Evolutionary conservation across 2,329 filamentous ascomycete genomes (phyloP).

Genomic region (Aspergillus oerlinghausenensis): DNA sequence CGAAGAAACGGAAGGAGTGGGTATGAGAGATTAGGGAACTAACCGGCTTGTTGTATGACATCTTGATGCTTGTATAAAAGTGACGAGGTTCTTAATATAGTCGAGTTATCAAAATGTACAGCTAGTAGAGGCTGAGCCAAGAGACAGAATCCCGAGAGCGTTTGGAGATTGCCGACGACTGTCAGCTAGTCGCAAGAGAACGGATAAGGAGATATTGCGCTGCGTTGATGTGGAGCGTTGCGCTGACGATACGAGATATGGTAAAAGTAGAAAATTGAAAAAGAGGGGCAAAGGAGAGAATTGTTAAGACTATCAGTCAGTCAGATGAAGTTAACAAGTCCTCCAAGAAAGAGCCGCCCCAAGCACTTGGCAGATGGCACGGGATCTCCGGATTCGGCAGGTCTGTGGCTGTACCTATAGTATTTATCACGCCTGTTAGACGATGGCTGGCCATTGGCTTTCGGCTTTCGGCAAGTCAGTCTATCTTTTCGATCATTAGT

Average conservation of each 20-base stretch:
- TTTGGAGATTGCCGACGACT: background rate
- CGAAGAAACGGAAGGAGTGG: background rate
- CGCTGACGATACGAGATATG: background rate
- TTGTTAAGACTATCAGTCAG: background rate
- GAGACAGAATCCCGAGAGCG: background rate
- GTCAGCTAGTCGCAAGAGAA: background rate
- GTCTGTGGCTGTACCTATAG: background rate
- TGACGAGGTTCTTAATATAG: constrained; percentile 3
- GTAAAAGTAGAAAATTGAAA: background rate
- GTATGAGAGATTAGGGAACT: constrained; percentile 6
- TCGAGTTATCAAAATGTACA: background rate
- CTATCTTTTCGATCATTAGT: background rate
- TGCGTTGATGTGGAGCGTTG: background rate
- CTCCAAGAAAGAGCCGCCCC: background rate
- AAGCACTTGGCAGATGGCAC: background rate
- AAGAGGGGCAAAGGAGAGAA: background rate
- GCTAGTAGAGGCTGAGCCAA: background rate
- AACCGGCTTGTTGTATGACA: constrained; percentile 33
- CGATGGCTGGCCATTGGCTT: background rate
- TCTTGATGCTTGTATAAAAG: constrained; percentile 10
- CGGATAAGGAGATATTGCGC: background rate
- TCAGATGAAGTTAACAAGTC: background rate
- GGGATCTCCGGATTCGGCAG: background rate
- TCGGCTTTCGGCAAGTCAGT: background rate
- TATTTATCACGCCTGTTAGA: background rate